Evolutionary conservation across 116 monocot species (phyloP).

Genomic region (Phalaenopsis hybrid): DNA sequence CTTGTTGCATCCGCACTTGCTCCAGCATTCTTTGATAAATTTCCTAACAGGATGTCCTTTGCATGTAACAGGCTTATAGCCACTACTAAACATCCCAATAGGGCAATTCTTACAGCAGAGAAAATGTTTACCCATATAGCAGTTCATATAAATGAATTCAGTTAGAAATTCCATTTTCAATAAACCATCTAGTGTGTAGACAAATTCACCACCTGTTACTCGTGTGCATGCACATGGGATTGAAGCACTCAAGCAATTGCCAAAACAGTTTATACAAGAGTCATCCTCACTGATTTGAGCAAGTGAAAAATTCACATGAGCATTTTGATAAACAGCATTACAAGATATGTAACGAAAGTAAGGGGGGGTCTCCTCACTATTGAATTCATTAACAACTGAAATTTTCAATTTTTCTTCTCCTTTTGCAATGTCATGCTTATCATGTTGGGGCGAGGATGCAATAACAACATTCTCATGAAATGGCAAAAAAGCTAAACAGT

Average conservation of each 20-base stretch:
- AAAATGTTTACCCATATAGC: constrained; percentile 37
- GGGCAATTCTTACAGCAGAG: constrained; percentile 70
- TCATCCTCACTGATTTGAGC: constrained; percentile 79
- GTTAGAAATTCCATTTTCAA: constrained; percentile 62
- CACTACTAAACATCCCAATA: constrained; percentile 53
- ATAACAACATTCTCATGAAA: constrained; percentile 35
- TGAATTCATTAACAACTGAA: constrained; percentile 64
- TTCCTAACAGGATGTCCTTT: constrained; percentile 76
- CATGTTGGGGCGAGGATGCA: constrained; percentile 41
- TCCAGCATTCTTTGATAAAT: constrained; percentile 97
- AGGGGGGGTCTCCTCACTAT: constrained; percentile 43
- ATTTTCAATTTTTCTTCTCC: constrained; percentile 74
- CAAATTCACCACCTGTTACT: constrained; percentile 80
- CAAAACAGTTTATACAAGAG: constrained; percentile 78
- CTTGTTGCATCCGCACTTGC: constrained; percentile 84
- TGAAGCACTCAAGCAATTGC: constrained; percentile 59
- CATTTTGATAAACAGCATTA: constrained; percentile 64
- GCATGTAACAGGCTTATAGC: constrained; percentile 31
- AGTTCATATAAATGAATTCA: constrained; percentile 50
- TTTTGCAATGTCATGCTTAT: constrained; percentile 67
- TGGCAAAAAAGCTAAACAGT: constrained; percentile 14
- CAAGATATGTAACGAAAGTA: constrained; percentile 65
- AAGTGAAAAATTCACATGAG: constrained; percentile 70
- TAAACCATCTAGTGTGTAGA: constrained; percentile 63
- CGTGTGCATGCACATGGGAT: constrained; percentile 77